Conservation (phyloP, 2,329 filamentous ascomycete genomes). For the Venturia nashicola region DNA sequence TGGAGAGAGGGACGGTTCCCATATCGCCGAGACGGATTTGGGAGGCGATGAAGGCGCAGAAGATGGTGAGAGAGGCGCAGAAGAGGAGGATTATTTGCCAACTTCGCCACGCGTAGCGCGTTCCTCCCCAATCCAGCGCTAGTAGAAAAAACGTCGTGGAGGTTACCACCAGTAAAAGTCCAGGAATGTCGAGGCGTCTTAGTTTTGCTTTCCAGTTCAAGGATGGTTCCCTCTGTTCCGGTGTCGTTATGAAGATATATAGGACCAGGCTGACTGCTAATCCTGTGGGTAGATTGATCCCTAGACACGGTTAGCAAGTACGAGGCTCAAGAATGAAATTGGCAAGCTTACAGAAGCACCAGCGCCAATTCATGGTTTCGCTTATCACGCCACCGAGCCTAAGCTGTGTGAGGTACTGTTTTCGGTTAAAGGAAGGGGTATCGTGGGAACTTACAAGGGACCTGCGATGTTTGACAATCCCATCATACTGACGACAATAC, state of each 20-base stretch:
- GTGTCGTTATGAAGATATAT: constrained; percentile 12
- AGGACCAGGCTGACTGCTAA: constrained; percentile 12
- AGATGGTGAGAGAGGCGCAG: background rate
- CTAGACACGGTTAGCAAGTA: constrained; percentile 13
- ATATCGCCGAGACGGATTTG: constrained; percentile 13
- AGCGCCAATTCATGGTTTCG: constrained; percentile 8
- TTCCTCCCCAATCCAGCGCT: constrained; percentile 25
- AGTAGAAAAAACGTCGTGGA: constrained; percentile 20
- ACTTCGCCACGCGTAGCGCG: constrained; percentile 11
- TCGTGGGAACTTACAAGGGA: background rate
- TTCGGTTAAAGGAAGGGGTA: background rate
- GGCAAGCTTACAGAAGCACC: constrained; percentile 15
- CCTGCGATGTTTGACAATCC: constrained; percentile 8
- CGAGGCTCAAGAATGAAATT: background rate
- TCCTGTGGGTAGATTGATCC: constrained; percentile 19
- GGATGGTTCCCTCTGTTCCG: constrained; percentile 11
- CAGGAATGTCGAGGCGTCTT: constrained; percentile 37
- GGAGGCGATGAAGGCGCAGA: constrained; percentile 14
- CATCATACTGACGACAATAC: constrained; percentile 7
- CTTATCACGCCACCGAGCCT: constrained; percentile 24
- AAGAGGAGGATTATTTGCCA: constrained; percentile 13
- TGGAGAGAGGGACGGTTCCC: constrained; percentile 15
- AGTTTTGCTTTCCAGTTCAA: constrained; percentile 22
- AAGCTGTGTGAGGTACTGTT: constrained; percentile 14
- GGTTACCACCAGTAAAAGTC: constrained; percentile 22